Evolutionary conservation across 1,139 yeast genomes (phyloP).

Genomic region (Nakaseomyces nivariensis): DNA sequence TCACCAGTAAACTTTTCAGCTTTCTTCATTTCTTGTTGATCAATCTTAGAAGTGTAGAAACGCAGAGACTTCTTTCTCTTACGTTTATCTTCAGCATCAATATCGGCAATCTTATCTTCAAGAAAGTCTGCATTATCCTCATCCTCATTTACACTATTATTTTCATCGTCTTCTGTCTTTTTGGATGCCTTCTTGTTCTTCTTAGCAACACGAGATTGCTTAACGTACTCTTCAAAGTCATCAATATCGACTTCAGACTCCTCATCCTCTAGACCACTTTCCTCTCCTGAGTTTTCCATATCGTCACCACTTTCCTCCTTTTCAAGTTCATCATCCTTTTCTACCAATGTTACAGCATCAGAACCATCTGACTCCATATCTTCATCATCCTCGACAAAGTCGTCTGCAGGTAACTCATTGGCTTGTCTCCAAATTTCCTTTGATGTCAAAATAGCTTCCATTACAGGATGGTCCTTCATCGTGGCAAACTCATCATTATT

Average conservation of each 20-base stretch:
- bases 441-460: slow-evolving; percentile 71
- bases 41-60: slow-evolving; percentile 94
- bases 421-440: slow-evolving; percentile 91
- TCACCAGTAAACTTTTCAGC: slow-evolving; percentile 66
- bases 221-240: slow-evolving; percentile 43
- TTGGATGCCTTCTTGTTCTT: slow-evolving; percentile 12
- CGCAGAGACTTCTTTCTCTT: slow-evolving; percentile 77
- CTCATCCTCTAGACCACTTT: slow-evolving; percentile 24
- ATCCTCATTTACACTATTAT: slow-evolving; percentile 18
- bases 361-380: slow-evolving; percentile 28
- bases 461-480: slow-evolving; percentile 79
- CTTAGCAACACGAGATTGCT: slow-evolving; percentile 35
- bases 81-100: slow-evolving; percentile 79
- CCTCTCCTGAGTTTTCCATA: slow-evolving; percentile 21
- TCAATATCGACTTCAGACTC: slow-evolving; percentile 29
- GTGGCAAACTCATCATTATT: slow-evolving; percentile 44
- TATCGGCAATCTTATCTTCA: slow-evolving; percentile 59
- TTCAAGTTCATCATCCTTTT: slow-evolving; percentile 19
- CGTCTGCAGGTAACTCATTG: slow-evolving; percentile 36
- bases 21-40: slow-evolving; percentile 60
- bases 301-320: slow-evolving; percentile 7
- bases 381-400: slow-evolving; percentile 15
- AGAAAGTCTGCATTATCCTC: slow-evolving; percentile 37
- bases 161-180: slow-evolving; percentile 12
- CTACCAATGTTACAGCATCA: slow-evolving; percentile 17